Base-by-base conservation (phyloP, 75 land plant species). In the Gnetum montanum region DNA sequence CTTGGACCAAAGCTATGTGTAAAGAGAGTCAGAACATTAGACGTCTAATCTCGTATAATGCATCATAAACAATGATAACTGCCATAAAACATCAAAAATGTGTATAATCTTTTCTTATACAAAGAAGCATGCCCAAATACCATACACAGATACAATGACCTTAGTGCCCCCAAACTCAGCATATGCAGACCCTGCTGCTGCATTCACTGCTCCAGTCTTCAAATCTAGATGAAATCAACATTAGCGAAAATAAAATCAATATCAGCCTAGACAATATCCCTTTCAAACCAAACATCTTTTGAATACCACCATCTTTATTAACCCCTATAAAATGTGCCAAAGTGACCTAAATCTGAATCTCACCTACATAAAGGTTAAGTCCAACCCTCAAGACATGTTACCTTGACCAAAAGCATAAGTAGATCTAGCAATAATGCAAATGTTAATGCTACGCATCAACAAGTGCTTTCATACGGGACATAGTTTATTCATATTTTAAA, bases 81-180 rank as follows among this genome's bases (percentile, higher is more conserved):
- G 15, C 41, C 15, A 10, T 15, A 40, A 10, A 15, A 10, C 10
- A 40, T 10, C 10, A 10, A 10, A 15, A 10, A 40, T 10, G 41
- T 40, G 41, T 15, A 40, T 40, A 40, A 40, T 10, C 10, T 40
- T 10, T 15, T 40, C 12, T 15, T 40, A 40, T 40, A 40, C 15
- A 15, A 10, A 10, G 15, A 10, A 40, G 10, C n/a, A n/a, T n/a
- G n/a, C n/a, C n/a, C n/a, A n/a, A 63, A 6, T 70, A 57, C 40
- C 95, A 73, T 67, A 90, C 83, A 95, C 89, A n/a, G 99, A 95
- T 7, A 91, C 99, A 50, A 95, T 90, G 56, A 95, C 97, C 66
- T 87, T 95, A 24, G 97, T 90, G 31, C 70, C 64, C n/a, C 97
- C 99, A 60, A 90, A 81, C 46, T 94, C 99, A 4, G 92, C 93